Evolutionary conservation across 2,329 filamentous ascomycete genomes (phyloP).

Genomic region (Laburnicola sp.): DNA sequence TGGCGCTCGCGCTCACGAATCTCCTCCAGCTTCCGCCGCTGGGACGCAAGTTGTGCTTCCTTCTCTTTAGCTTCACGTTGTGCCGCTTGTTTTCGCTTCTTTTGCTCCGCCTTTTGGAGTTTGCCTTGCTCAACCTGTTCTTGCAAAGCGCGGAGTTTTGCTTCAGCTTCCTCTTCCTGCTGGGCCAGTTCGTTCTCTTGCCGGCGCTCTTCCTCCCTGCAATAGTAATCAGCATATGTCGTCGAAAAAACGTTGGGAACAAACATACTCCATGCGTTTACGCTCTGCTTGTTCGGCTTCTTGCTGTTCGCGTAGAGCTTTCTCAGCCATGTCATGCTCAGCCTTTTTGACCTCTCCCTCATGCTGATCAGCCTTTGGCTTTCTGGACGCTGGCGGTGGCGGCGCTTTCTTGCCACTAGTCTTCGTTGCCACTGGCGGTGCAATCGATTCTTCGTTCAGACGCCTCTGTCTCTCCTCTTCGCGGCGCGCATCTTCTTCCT

Average conservation of each 20-base stretch:
- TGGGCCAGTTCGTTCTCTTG: constrained; percentile 80
- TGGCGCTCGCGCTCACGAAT: constrained; percentile 88
- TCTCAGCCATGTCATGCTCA: constrained; percentile 58
- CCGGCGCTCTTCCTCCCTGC: constrained; percentile 70
- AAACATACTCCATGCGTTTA: constrained; percentile 78
- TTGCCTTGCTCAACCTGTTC: constrained; percentile 94
- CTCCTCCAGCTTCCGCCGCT: constrained; percentile 88
- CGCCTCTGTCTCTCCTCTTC: constrained; percentile 85
- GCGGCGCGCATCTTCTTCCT: constrained; percentile 88
- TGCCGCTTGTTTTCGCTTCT: constrained; percentile 86
- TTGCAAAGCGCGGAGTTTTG: constrained; percentile 84
- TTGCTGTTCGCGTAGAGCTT: constrained; percentile 68
- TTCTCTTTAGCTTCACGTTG: constrained; percentile 85
- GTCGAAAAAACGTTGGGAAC: neutral
- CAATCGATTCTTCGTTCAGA: constrained; percentile 73
- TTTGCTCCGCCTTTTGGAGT: constrained; percentile 94
- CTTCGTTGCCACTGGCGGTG: constrained; percentile 59
- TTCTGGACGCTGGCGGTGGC: constrained; percentile 72
- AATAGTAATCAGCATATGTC: constrained; percentile 26
- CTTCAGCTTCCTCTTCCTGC: constrained; percentile 79
- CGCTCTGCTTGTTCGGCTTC: constrained; percentile 74
- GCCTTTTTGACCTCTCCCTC: constrained; percentile 59
- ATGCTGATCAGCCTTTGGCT: constrained; percentile 65
- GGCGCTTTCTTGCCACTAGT: constrained; percentile 62
- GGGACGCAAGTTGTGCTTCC: constrained; percentile 78